Evolutionary conservation across 225 moss, liverwort and hornwort species (phyloP), one percentile per base, ranked within the genome.

Genomic region (Pseudoscleropodium purum): DNA sequence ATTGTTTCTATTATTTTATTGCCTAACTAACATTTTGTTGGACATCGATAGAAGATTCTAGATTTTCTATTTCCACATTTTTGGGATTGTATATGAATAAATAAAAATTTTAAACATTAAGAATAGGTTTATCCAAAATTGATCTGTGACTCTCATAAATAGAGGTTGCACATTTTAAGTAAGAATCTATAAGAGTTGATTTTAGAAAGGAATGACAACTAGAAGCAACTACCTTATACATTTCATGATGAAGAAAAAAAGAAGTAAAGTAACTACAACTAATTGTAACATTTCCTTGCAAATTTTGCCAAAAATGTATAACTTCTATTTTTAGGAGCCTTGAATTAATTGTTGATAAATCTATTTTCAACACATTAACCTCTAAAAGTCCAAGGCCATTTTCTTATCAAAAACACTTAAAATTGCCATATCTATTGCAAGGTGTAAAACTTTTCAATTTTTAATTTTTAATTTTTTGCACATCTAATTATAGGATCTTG

Each of bases 191-290:
- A 69, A 39, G 23, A 0, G 4, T 13, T 4, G 2, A 2, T 24
- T 68, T 69, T 7, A n/a, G 41, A 70, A 15, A 69, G 24, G 13
- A 7, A 14, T 39, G 7, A 39, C 39, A n/a, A 69, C 7, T 24
- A 14, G 0, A 1, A 69, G 14, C 4, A n/a, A 0, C n/a, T n/a
- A n/a, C 1, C 12, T 23, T n/a, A 13, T 4, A n/a, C 2, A 24
- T 24, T n/a, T 69, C 2, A 39, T 14, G 2, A 39, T 13, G 13
- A 69, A 69, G 13, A 7, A 13, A 69, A n/a, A n/a, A 37, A 23
- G n/a, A n/a, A 12, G 12, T 12, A n/a, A 69, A 2, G 4, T 23
- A n/a, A n/a, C 21, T 21, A 37, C 20, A 37, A 67, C 6, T 67
- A 20, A 68, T 21, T 21, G 21, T 68, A 37, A 19, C 10, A 0